These are phyloP conservation scores for Cotoneaster glaucophyllus DNA, from an alignment of 306 rosid genomes.

Conservation along the genomic window DNA sequence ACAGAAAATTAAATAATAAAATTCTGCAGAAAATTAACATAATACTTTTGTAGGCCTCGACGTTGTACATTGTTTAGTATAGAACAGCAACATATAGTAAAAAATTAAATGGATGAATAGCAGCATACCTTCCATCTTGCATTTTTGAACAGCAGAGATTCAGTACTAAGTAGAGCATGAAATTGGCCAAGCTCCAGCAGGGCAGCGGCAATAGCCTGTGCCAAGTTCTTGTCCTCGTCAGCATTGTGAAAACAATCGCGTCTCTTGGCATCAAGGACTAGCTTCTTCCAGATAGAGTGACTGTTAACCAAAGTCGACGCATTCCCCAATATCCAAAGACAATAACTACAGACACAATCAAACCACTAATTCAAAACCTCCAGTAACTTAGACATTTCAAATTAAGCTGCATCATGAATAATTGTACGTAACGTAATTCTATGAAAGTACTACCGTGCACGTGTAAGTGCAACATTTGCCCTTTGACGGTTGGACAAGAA, in stretches of 20 bases:
- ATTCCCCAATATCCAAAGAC: constrained; percentile 54
- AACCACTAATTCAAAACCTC: background rate
- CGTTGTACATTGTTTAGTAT: background rate
- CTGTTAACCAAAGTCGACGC: constrained; percentile 30
- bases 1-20: background rate
- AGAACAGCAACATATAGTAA: background rate
- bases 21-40: background rate
- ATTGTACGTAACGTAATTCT: background rate
- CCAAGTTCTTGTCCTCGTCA: constrained; percentile 36
- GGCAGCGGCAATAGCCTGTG: constrained; percentile 21
- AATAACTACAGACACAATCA: constrained; percentile 20
- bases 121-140: constrained; percentile 47
- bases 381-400: background rate
- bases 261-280: constrained; percentile 36
- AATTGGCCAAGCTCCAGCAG: constrained; percentile 24
- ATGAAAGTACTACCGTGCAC: constrained; percentile 40
- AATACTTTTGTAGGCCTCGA: background rate
- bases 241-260: constrained; percentile 39
- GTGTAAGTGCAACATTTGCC: constrained; percentile 54
- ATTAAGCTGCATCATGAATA: background rate
- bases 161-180: constrained; percentile 15
- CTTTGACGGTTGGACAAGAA: constrained; percentile 45
- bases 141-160: constrained; percentile 27
- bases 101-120: background rate
- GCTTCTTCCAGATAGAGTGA: constrained; percentile 31